Conservation (phyloP, 805 yeast species). For the Barnettozyma populi region DNA sequence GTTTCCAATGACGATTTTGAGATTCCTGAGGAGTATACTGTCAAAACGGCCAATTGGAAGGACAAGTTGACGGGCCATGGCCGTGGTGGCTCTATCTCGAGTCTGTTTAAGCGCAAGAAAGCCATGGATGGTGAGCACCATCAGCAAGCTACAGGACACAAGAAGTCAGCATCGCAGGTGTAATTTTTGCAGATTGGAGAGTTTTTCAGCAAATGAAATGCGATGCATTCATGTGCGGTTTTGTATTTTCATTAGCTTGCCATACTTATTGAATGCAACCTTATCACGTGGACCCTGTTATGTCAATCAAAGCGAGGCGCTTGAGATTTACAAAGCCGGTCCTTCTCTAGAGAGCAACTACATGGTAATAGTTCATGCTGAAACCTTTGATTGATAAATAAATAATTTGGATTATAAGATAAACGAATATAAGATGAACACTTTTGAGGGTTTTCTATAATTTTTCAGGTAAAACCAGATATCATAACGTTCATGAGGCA, state of each 20-base stretch:
- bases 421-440: not conserved
- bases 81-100: not conserved
- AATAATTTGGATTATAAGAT: no score
- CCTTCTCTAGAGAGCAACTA: no score
- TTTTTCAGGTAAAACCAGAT: not conserved
- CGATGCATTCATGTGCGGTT: no score
- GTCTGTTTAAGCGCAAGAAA: not conserved
- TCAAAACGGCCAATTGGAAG: not conserved
- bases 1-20: slow-evolving; percentile 13
- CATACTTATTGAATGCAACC: no score
- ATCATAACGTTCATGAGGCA: no score
- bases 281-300: no score
- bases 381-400: not conserved
- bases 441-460: not conserved
- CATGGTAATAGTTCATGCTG: no score
- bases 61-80: not conserved
- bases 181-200: not conserved
- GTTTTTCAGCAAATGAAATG: no score
- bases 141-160: not conserved
- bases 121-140: not conserved
- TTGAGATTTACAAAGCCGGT: no score
- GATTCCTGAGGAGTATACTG: slow-evolving; percentile 3
- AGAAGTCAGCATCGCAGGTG: not conserved
- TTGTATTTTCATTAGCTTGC: no score
- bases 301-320: no score